A percentile compares a stretch with the other conserved stretches of the same genome.
Conservation (phyloP, 805 yeast species). For the Suhomyces xylopsoci region DNA sequence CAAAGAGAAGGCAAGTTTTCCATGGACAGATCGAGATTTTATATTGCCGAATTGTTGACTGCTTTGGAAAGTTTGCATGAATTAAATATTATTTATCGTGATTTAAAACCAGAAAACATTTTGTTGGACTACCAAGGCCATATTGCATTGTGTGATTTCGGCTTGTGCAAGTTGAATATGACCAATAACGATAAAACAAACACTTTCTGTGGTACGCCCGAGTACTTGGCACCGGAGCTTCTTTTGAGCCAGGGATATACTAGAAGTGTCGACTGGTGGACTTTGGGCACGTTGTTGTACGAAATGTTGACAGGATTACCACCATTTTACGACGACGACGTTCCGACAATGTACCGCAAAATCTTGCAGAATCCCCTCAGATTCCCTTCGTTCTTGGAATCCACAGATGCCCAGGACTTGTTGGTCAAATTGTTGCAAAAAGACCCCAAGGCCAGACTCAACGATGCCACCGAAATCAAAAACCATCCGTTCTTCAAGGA, state of each 20-base stretch:
- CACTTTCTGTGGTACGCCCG: slow-evolving; percentile 98
- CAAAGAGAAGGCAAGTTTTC: slow-evolving; percentile 89
- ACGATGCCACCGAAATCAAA: slow-evolving; percentile 83
- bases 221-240: slow-evolving; percentile 93
- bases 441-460: slow-evolving; percentile 77
- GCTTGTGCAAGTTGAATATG: slow-evolving; percentile 95
- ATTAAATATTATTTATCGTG: slow-evolving; percentile 90
- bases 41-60: slow-evolving; percentile 88
- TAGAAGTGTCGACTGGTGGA: slow-evolving; percentile 98
- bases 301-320: slow-evolving; percentile 98
- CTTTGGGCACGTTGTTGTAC: slow-evolving; percentile 86
- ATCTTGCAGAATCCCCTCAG: slow-evolving; percentile 84
- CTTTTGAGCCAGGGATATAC: slow-evolving; percentile 91
- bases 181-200: slow-evolving; percentile 79
- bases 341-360: slow-evolving; percentile 89
- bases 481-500: slow-evolving; percentile 82
- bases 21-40: slow-evolving; percentile 84
- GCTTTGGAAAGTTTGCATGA: slow-evolving; percentile 92
- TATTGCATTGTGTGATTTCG: slow-evolving; percentile 96
- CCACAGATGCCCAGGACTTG: slow-evolving; percentile 79
- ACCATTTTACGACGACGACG: slow-evolving; percentile 94
- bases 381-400: slow-evolving; percentile 81
- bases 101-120: slow-evolving; percentile 94
- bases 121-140: slow-evolving; percentile 94
- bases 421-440: slow-evolving; percentile 72